These are phyloP conservation scores for Trichoderma gracile DNA, from an alignment of 2,329 filamentous ascomycete genomes.

Conservation along the genomic window DNA sequence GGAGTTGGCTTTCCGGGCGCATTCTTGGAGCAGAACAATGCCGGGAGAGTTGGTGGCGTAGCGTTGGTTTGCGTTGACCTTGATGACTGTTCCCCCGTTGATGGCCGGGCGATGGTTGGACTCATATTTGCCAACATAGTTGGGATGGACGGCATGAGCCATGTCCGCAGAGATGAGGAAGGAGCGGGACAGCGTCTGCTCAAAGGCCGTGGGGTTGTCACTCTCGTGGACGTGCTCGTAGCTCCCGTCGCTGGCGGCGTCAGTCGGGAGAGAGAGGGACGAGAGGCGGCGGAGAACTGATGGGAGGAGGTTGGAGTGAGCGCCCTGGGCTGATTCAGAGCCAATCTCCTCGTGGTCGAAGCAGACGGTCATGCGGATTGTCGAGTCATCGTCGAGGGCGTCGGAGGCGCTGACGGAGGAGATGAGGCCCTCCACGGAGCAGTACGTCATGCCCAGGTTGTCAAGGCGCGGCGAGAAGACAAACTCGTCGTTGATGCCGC, in stretches of 20 bases:
- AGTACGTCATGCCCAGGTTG: conserved; percentile 96
- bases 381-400: conserved; percentile 72
- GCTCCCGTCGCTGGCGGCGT: conserved; percentile 64
- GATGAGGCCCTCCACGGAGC: conserved; percentile 81
- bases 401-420: conserved; percentile 66
- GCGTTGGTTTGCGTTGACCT: conserved; percentile 95
- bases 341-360: conserved; percentile 99
- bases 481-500: conserved; percentile 89
- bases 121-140: conserved; percentile 92
- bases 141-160: conserved; percentile 95
- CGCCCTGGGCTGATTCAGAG: conserved; percentile 87
- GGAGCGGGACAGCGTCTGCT: conserved; percentile 86
- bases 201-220: conserved; percentile 77
- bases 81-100: conserved; percentile 96
- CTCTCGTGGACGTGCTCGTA: conserved; percentile 60
- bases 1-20: conserved; percentile 71
- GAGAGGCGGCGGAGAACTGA: conserved; percentile 84
- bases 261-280: conserved; percentile 74
- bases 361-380: conserved; percentile 87
- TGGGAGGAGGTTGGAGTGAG: conserved; percentile 87
- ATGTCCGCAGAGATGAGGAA: conserved; percentile 97
- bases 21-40: conserved; percentile 88
- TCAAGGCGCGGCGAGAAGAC: conserved; percentile 95
- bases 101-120: conserved; percentile 86
- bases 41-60: conserved; percentile 97